Evolutionary conservation across 2,329 filamentous ascomycete genomes (phyloP).

Genomic region (Xylariaceae sp.): DNA sequence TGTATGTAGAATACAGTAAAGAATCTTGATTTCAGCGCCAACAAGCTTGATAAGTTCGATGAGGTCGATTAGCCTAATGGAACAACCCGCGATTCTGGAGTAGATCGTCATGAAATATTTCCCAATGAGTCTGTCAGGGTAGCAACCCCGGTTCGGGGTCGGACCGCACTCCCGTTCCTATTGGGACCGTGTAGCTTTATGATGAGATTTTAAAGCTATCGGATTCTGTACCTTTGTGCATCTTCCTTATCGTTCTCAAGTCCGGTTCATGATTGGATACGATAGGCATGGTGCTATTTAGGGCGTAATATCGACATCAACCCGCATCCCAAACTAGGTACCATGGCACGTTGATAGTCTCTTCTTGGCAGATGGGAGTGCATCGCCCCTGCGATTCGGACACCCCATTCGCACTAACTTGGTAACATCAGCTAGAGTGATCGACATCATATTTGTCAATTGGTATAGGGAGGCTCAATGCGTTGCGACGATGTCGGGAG

Average conservation of each 20-base stretch:
- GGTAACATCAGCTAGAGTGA: not conserved
- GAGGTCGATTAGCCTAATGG: slow-evolving; percentile 10
- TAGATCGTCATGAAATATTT: slow-evolving; percentile 12
- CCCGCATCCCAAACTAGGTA: not conserved
- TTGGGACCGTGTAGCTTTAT: not conserved
- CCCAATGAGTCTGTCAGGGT: slow-evolving; percentile 1
- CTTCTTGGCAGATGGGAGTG: slow-evolving; percentile 7
- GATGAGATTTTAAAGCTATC: too few species aligned
- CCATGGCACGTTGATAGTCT: not conserved
- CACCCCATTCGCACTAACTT: not conserved
- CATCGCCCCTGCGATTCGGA: not conserved
- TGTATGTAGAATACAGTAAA: too few species aligned
- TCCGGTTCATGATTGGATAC: slow-evolving; percentile 8
- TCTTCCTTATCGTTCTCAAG: slow-evolving; percentile 6
- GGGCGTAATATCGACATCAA: not conserved
- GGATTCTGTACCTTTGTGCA: too few species aligned
- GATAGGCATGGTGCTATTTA: slow-evolving; percentile 5
- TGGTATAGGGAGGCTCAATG: slow-evolving; percentile 3
- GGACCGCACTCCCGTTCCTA: slow-evolving; percentile 13
- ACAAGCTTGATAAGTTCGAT: slow-evolving; percentile 6
- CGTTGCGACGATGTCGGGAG: too few species aligned
- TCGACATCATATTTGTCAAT: slow-evolving; percentile 1
- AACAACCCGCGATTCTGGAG: not conserved
- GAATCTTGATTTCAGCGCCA: slow-evolving; percentile 17
- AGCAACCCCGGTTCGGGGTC: not conserved